Conservation (phyloP, 1,284 basidiomycete species). For the Tausonia pullulans region DNA sequence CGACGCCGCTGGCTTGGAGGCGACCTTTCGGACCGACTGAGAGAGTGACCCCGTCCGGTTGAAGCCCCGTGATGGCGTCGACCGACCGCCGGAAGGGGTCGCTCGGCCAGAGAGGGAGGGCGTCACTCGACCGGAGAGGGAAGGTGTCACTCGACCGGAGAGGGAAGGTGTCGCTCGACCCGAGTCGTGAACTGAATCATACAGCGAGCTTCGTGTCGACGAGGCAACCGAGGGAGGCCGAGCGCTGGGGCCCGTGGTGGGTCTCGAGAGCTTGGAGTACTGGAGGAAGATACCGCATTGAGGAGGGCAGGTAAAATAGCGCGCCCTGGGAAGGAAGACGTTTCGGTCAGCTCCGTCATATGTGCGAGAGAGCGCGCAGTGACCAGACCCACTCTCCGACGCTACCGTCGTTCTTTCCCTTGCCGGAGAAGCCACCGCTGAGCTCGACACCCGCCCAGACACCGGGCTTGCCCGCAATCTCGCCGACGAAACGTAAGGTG, state of each 20-base stretch:
- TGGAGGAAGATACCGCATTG: slow-evolving; percentile 86
- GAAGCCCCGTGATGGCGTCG: background rate
- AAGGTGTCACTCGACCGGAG: slow-evolving; percentile 45
- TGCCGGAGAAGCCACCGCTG: slow-evolving; percentile 70
- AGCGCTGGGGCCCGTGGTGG: slow-evolving; percentile 51
- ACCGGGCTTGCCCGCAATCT: slow-evolving; percentile 73
- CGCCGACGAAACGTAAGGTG: slow-evolving; percentile 60
- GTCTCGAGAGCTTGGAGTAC: slow-evolving; percentile 61
- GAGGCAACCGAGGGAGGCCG: slow-evolving; percentile 69
- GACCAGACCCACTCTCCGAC: slow-evolving; percentile 61
- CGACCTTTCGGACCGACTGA: slow-evolving; percentile 17
- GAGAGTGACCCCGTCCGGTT: background rate
- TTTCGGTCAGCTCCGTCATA: background rate
- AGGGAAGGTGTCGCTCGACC: slow-evolving; percentile 31
- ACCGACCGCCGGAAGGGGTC: slow-evolving; percentile 18
- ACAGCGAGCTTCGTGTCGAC: slow-evolving; percentile 41
- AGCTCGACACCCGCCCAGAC: slow-evolving; percentile 86
- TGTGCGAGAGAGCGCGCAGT: slow-evolving; percentile 4
- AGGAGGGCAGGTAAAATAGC: slow-evolving; percentile 76
- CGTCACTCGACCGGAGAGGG: slow-evolving; percentile 27
- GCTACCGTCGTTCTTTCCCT: slow-evolving; percentile 89
- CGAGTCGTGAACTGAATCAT: slow-evolving; percentile 21
- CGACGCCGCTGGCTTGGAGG: slow-evolving; percentile 18
- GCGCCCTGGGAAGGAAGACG: slow-evolving; percentile 21
- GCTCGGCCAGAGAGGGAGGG: slow-evolving; percentile 22